A percentile compares a stretch with the other conserved stretches of the same genome.
Conservation (phyloP, 2,329 filamentous ascomycete genomes). For the Monilinia vaccinii-corymbosi region DNA sequence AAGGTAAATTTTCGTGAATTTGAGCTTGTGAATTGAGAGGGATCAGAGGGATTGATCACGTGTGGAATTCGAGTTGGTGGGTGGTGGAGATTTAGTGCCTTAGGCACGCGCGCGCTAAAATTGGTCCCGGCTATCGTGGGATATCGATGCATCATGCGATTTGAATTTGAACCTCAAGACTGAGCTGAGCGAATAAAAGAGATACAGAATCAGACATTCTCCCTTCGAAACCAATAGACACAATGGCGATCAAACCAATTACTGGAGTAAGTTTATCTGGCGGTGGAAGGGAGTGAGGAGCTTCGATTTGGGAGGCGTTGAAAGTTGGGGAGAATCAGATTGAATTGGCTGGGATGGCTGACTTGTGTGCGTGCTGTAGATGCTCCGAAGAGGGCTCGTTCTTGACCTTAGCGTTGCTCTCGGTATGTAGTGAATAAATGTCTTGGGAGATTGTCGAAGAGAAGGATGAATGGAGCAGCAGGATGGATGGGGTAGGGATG, state of each 20-base stretch:
- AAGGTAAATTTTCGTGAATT: background rate
- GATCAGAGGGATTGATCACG: background rate
- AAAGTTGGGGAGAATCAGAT: background rate
- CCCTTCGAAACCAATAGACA: conserved; percentile 19
- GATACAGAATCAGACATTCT: conserved; percentile 24
- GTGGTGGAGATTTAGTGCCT: background rate
- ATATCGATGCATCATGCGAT: conserved; percentile 21
- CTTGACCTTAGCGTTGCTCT: conserved; percentile 48
- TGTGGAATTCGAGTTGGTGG: background rate
- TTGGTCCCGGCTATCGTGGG: conserved; percentile 1
- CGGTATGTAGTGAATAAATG: conserved; percentile 34
- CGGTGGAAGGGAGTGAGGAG: background rate
- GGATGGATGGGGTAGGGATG: conserved; percentile 1
- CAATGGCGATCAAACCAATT: conserved; percentile 32
- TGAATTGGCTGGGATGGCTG: conserved; percentile 18
- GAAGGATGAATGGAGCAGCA: background rate
- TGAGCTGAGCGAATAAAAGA: conserved; percentile 17
- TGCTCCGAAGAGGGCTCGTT: conserved; percentile 49
- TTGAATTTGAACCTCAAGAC: conserved; percentile 18
- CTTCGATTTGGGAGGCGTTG: background rate
- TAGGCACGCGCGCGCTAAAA: background rate
- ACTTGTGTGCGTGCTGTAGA: conserved; percentile 34
- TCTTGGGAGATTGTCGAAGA: background rate
- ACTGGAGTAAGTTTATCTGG: conserved; percentile 28
- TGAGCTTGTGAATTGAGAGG: background rate